Evolutionary conservation across 1,284 basidiomycete species (phyloP), one percentile per base, ranked within the genome.

Genomic region (Naganishia liquefaciens): DNA sequence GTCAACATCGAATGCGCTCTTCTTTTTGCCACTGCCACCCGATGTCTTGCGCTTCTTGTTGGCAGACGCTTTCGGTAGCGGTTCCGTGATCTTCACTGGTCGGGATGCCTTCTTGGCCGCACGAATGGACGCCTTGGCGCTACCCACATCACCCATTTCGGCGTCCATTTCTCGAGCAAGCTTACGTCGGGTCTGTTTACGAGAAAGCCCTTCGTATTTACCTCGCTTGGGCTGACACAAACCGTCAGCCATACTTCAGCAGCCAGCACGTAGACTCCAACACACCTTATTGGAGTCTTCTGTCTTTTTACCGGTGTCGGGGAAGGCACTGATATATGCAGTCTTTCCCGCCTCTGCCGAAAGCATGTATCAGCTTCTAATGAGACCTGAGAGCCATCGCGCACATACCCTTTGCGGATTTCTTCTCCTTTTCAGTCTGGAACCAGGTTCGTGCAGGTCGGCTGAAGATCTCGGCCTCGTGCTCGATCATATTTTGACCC

Each of bases 391-490:
- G 40, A 39, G 40, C 53, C 30, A 62, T 55, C 40, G 15, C 7
- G 42, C 42, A 73, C 81, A 66, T 70, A 93, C 92, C 87, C 85
- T 89, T 86, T 1, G 92, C 84, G 61, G 84, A 84, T 64, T 84
- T 80, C 79, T 91, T 98, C 71, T 97, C 93, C 76, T 89, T 89
- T 67, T 85, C 84, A 27, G 84, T 87, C 79, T 98, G 95, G 85
- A 99, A 99, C 96, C 96, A 99, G 15, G 94, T 97, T 69, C 95
- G 83, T 28, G 93, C 92, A 9, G 96, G 96, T 55, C 95, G 84
- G 39, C 90, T 87, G 77, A 88, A 91, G 72, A 99, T 99, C 80
- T 99, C 96, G n/a, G 85, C 86, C 76, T 91, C 85, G 73, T 99
- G 92, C 75, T 94, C 88, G 62, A 98, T 87, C 84, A 99, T 87